A percentile compares a stretch with the other conserved stretches of the same genome.
phyloP scores from a whole-genome alignment of 768 basidiomycete species.

The Pulveroboletus frians region DNA sequence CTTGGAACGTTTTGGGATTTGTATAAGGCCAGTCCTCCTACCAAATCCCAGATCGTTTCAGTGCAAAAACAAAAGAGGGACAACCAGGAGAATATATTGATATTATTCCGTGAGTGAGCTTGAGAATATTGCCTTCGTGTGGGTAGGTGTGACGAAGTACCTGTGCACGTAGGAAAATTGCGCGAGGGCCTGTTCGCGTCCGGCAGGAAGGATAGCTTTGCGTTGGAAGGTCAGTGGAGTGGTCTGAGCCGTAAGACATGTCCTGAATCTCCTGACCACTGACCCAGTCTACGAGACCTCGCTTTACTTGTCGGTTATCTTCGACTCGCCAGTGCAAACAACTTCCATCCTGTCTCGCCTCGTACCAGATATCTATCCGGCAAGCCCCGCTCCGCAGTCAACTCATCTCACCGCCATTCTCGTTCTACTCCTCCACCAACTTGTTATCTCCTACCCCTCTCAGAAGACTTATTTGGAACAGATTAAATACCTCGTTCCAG shows the following conservation, averaged over 20 bases:
- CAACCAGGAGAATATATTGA: conserved; percentile 62
- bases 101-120: conserved; percentile 58
- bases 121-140: not conserved
- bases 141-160: not conserved
- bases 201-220: conserved; percentile 53
- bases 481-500: conserved; percentile 19
- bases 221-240: conserved; percentile 54
- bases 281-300: conserved; percentile 68
- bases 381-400: conserved; percentile 13
- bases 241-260: not conserved
- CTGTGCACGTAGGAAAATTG: conserved; percentile 54
- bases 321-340: conserved; percentile 57
- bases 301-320: conserved; percentile 57
- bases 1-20: conserved; percentile 44
- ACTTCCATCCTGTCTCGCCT: conserved; percentile 58
- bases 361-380: conserved; percentile 43
- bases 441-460: conserved; percentile 58
- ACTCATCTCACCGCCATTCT: conserved; percentile 34
- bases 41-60: conserved; percentile 6
- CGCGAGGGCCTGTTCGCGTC: conserved; percentile 68
- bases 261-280: not conserved
- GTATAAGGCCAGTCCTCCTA: conserved; percentile 26
- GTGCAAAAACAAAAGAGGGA: conserved; percentile 40
- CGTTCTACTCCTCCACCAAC: conserved; percentile 53
- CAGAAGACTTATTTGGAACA: conserved; percentile 45